Evolutionary conservation across 345 rosid genomes (phyloP).

Genomic region (Eucalyptus albens): DNA sequence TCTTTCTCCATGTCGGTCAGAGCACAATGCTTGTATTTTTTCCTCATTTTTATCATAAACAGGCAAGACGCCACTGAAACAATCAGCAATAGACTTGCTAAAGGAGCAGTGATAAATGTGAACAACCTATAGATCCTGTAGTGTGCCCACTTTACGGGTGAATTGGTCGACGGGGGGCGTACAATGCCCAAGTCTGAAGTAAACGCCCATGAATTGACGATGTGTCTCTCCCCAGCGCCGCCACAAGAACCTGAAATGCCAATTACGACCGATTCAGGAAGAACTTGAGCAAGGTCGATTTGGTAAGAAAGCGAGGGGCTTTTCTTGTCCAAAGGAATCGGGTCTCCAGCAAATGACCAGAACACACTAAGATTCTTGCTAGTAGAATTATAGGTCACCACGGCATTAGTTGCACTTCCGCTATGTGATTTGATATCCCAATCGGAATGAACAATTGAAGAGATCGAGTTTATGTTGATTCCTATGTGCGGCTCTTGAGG

Average conservation of each 20-base stretch:
- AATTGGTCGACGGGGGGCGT: not conserved
- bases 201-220: not conserved
- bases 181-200: not conserved
- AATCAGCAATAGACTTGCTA: not conserved
- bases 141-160: not conserved
- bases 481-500: too few relatives aligned
- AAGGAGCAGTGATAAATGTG: not conserved
- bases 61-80: not conserved
- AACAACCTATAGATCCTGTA: not conserved
- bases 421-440: not conserved
- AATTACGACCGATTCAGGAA: not conserved
- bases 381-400: not conserved
- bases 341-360: not conserved
- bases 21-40: not conserved
- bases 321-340: not conserved
- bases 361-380: not conserved
- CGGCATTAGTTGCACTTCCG: not conserved
- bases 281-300: not conserved
- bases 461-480: too few relatives aligned
- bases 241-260: not conserved
- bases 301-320: not conserved
- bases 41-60: not conserved
- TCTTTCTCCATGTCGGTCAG: not conserved
- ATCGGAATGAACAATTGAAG: not conserved
- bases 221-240: not conserved